These are phyloP conservation scores for Flaveria robusta DNA, from an alignment of 129 eudicot genomes.

Conservation along the genomic window DNA sequence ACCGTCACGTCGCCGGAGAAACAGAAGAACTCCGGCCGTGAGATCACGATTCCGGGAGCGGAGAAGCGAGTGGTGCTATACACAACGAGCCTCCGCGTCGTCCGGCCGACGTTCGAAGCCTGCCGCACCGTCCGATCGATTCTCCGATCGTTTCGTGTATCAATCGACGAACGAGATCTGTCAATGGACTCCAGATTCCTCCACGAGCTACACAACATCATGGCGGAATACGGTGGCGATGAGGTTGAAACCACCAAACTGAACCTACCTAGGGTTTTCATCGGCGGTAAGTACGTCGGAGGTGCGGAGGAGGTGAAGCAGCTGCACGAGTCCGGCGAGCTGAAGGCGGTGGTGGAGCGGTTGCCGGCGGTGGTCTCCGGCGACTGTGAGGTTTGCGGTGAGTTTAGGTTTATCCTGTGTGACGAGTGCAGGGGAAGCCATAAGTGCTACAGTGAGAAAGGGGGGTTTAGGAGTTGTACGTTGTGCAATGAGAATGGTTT, in stretches of 20 bases:
- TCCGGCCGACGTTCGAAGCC: constrained; percentile 87
- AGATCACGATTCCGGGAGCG: constrained; percentile 53
- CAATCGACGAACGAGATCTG: constrained; percentile 85
- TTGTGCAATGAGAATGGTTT: constrained; percentile 92
- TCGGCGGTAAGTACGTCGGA: constrained; percentile 85
- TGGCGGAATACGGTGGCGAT: constrained; percentile 29
- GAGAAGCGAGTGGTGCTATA: constrained; percentile 63
- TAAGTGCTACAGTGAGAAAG: constrained; percentile 67
- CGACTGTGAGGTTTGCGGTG: constrained; percentile 79
- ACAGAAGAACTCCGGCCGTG: constrained; percentile 20
- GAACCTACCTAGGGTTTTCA: constrained; percentile 76
- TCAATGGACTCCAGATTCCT: constrained; percentile 74
- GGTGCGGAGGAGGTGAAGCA: constrained; percentile 83
- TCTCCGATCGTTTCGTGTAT: constrained; percentile 64
- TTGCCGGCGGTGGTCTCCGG: constrained; percentile 50
- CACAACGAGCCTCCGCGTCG: constrained; percentile 72
- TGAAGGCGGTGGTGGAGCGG: constrained; percentile 64
- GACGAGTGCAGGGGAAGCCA: constrained; percentile 86
- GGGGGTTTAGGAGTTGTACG: constrained; percentile 74
- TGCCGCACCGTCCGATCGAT: constrained; percentile 67
- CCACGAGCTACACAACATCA: constrained; percentile 55
- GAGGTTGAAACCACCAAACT: constrained; percentile 35
- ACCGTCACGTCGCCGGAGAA: constrained; percentile 2
- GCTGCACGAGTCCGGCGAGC: constrained; percentile 86
- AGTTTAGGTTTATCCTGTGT: constrained; percentile 75